Conservation (phyloP, 495 filamentous ascomycete species). For the Aspergillus hancockii region DNA sequence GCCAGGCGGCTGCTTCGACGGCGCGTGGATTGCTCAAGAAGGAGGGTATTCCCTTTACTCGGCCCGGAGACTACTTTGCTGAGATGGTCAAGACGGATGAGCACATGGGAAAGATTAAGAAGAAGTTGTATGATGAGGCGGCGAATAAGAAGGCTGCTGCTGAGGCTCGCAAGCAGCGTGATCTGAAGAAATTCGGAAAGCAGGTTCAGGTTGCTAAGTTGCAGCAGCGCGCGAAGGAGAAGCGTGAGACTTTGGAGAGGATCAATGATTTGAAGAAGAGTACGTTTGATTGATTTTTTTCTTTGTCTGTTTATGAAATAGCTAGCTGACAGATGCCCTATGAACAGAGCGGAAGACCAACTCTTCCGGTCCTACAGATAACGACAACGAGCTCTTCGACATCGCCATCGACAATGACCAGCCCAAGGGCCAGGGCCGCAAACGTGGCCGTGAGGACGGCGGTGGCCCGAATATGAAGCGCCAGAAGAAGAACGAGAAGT, state of each 20-base stretch:
- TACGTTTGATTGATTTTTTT: conserved; percentile 42
- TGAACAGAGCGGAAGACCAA: conserved; percentile 78
- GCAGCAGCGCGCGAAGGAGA: conserved; percentile 88
- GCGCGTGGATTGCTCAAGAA: conserved; percentile 74
- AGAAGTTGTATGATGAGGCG: conserved; percentile 89
- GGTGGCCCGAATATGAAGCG: conserved; percentile 65
- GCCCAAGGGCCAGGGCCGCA: conserved; percentile 44
- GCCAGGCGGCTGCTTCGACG: conserved; percentile 71
- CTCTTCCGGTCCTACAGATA: conserved; percentile 62
- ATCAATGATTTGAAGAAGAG: conserved; percentile 91
- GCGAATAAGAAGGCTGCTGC: conserved; percentile 87
- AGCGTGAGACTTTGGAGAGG: conserved; percentile 89
- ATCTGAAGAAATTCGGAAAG: conserved; percentile 99
- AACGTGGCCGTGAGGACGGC: conserved; percentile 33
- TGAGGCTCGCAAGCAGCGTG: conserved; percentile 87
- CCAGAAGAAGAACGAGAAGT: conserved; percentile 90
- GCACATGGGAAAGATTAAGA: conserved; percentile 95
- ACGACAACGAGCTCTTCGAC: conserved; percentile 86
- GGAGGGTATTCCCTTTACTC: conserved; percentile 80
- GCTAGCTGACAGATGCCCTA: conserved; percentile 3
- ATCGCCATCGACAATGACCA: conserved; percentile 83
- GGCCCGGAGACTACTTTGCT: conserved; percentile 93
- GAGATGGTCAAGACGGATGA: conserved; percentile 99
- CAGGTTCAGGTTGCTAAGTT: conserved; percentile 95
- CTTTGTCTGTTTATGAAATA: background rate